Conservation (phyloP, 345 rosid genomes). For the Ceriops tagal region DNA sequence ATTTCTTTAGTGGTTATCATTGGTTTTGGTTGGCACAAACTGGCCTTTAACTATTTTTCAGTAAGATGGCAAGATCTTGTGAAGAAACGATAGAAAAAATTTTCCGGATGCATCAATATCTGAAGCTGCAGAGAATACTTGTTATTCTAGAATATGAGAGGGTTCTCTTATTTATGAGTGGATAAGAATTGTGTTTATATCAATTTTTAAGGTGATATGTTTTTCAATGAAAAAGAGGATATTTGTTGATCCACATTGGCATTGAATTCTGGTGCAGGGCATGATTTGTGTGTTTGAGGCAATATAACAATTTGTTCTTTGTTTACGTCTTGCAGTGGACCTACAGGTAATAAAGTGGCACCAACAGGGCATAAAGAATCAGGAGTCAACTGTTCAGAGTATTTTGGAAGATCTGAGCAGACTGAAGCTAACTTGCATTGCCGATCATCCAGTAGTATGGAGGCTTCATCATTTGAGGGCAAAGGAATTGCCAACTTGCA, state of each 20-base stretch:
- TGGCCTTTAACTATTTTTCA: not conserved
- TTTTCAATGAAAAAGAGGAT: too few species aligned
- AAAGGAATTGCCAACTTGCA: conserved; percentile 25
- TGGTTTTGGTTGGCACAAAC: too few species aligned
- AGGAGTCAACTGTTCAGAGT: conserved; percentile 33
- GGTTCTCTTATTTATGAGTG: not conserved
- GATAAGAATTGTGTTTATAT: not conserved
- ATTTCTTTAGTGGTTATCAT: not conserved
- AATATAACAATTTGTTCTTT: not conserved
- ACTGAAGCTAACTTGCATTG: conserved; percentile 25
- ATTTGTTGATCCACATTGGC: too few species aligned
- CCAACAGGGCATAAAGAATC: conserved; percentile 33
- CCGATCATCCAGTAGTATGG: conserved; percentile 25
- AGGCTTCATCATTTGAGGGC: conserved; percentile 26
- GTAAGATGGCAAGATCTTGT: not conserved
- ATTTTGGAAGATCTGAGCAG: conserved; percentile 35
- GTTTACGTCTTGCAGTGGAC: conserved; percentile 25
- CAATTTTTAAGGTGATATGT: too few species aligned
- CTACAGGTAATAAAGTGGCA: conserved; percentile 19
- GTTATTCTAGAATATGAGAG: not conserved
- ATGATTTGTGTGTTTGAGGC: not conserved
- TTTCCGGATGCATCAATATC: not conserved
- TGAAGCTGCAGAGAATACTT: not conserved
- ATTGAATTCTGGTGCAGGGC: not conserved
- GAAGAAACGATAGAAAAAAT: not conserved